Evolutionary conservation across 805 yeast species (phyloP), one percentile per base, ranked within the genome.

Genomic region (Ogataea haglerorum): DNA sequence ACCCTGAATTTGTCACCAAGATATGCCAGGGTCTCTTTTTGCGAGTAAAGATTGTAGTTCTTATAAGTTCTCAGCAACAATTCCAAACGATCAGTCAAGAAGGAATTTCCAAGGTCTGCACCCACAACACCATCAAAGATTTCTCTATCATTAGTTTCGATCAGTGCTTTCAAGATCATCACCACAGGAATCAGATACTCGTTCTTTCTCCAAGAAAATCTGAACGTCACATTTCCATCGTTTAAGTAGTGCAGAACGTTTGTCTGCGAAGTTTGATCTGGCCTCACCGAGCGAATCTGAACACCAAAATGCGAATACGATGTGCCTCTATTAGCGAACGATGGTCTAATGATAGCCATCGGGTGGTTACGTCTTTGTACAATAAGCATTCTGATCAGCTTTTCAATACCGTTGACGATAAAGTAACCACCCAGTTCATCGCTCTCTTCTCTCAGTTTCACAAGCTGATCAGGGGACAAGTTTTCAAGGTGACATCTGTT

Each of bases 301-400:
- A 93, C 80, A 81, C 99, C 99, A 53, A 67, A 93, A 45, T 81
- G 80, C 29, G 96, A 72, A 67, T 93, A 93, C 6, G 87, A 67
- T 6, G 91, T 84, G 57, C 99, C 99, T 75, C 99, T 83, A 68
- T 89, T 89, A 36, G 82, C 83, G 59, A 91, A 93, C 9, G 95
- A 85, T 24, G 96, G 95, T 69, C 99, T 87, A 45, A 89, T 83
- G 56, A 93, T 80, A 10, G 98, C 98, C 96, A 93, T 88, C 17
- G 98, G 95, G 61, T 90, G 97, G 63, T 93, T 93, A 66, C 99
- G 78, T 64, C 98, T 82, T 68, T 91, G 99, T 14, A 93, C 97
- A 70, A 93, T 88, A 64, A 93, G 78, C 98, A 93, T 88, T 69
- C 99, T 86, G 56, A 93, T 80, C 56, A 93, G 73, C 67, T 93